These are phyloP conservation scores for Cordyceps sp. DNA, from an alignment of 2,329 filamentous ascomycete species.

Conservation along the genomic window DNA sequence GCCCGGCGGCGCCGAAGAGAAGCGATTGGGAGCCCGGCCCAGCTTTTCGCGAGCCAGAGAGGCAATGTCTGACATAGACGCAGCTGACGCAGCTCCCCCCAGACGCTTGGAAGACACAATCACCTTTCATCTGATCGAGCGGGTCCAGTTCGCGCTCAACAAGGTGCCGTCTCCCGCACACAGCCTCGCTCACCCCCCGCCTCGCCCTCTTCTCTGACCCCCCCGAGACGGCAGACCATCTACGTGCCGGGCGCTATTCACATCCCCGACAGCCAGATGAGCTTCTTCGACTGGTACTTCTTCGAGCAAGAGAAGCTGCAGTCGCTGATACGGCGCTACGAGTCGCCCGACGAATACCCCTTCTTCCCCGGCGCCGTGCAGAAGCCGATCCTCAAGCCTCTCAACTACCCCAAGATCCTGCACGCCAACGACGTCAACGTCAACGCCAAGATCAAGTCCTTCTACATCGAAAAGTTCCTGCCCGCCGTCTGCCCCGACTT, in stretches of 20 bases:
- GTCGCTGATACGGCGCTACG: constrained; percentile 83
- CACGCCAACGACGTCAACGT: constrained; percentile 82
- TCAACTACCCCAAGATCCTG: constrained; percentile 77
- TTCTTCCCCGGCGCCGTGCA: constrained; percentile 80
- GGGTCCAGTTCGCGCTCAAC: constrained; percentile 94
- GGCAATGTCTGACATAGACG: not conserved
- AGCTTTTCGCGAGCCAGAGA: not conserved
- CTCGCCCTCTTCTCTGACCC: not conserved
- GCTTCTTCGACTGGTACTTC: constrained; percentile 90
- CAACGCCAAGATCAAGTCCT: constrained; percentile 70
- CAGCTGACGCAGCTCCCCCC: constrained; percentile 1
- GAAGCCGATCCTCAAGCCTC: constrained; percentile 67
- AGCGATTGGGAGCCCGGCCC: not conserved
- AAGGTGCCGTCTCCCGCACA: constrained; percentile 17
- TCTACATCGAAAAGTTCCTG: constrained; percentile 71
- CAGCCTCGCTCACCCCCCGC: not conserved
- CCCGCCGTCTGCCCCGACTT: constrained; percentile 69
- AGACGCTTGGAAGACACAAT: constrained; percentile 97
- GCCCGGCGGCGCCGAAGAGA: not conserved
- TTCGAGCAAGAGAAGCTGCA: constrained; percentile 80
- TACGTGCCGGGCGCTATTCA: constrained; percentile 67
- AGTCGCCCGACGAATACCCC: constrained; percentile 91
- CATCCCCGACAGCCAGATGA: constrained; percentile 56
- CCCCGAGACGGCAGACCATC: constrained; percentile 40
- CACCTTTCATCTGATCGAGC: constrained; percentile 90